phyloP scores from a whole-genome alignment of 164 flowering plant species.

The Magnolia sinica region DNA sequence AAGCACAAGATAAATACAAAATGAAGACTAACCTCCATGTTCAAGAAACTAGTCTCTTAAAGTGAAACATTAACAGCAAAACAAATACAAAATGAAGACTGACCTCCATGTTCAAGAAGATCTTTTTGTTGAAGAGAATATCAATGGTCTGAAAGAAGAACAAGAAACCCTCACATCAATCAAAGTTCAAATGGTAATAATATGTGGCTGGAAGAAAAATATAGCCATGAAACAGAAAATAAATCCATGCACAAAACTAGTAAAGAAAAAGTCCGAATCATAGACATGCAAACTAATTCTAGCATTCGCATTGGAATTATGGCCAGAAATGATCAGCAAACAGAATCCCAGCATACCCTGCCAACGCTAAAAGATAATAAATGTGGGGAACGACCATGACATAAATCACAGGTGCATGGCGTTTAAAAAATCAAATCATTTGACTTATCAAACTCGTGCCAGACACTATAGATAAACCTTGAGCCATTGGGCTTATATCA shows the following conservation, averaged over 20 bases:
- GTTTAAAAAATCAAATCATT: not conserved
- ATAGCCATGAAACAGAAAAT: not conserved
- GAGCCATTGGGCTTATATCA: no score
- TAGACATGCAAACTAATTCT: no score
- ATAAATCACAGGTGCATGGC: not conserved
- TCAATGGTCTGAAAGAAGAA: slow-evolving; percentile 76
- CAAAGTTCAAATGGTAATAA: not conserved
- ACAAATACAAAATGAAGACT: slow-evolving; percentile 18
- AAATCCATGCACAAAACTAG: not conserved
- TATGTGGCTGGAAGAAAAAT: not conserved
- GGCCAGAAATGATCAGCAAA: no score
- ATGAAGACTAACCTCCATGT: no score
- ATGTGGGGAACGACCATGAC: not conserved
- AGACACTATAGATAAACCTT: no score
- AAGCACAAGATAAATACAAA: no score
- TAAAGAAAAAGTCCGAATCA: no score
- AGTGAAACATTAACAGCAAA: slow-evolving; percentile 7
- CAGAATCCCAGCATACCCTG: not conserved
- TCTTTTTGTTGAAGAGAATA: slow-evolving; percentile 75
- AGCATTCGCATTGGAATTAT: no score
- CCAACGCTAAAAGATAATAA: not conserved
- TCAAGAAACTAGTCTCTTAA: not conserved
- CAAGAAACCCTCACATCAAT: slow-evolving; percentile 7
- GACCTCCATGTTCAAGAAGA: slow-evolving; percentile 76
- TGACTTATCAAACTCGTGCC: not conserved